Conservation (phyloP, 139 green algal species). For the Chlamydomonas sphaeroides region DNA sequence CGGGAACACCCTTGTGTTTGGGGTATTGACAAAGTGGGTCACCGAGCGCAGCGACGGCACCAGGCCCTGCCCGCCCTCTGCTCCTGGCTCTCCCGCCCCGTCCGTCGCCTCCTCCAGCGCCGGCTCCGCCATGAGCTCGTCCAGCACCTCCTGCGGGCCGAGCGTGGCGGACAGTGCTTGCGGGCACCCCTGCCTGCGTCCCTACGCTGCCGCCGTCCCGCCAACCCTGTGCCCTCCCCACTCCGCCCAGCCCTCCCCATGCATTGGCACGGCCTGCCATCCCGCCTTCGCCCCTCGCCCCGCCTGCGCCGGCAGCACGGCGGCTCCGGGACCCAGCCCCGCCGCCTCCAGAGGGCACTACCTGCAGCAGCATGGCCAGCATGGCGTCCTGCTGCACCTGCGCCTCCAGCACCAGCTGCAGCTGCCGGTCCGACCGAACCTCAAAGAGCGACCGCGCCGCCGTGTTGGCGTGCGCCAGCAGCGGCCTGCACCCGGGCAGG, state of each 20-base stretch:
- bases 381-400: conserved; percentile 40
- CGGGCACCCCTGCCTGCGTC: too few species aligned
- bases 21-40: conserved; percentile 28
- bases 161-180: neutral
- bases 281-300: too few species aligned
- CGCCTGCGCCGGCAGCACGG: too few species aligned
- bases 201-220: too few species aligned
- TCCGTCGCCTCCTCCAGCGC: too few species aligned
- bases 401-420: conserved; percentile 38
- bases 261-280: too few species aligned
- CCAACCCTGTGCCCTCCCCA: too few species aligned
- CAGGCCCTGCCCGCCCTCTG: too few species aligned
- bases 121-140: conserved; percentile 5
- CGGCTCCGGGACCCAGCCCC: too few species aligned
- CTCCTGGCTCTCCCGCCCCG: too few species aligned
- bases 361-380: conserved; percentile 39
- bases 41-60: neutral
- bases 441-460: conserved; percentile 18
- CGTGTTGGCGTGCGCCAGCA: conserved; percentile 15
- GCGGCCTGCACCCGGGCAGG: neutral
- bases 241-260: neutral
- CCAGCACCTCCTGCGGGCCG: conserved; percentile 20
- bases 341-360: neutral
- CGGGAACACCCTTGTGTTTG: conserved; percentile 19
- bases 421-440: conserved; percentile 24